Percentiles rank a stretch among this genome's conserved stretches.
Conservation (phyloP, 495 filamentous ascomycete species). For the Penicillium malachiteum region DNA sequence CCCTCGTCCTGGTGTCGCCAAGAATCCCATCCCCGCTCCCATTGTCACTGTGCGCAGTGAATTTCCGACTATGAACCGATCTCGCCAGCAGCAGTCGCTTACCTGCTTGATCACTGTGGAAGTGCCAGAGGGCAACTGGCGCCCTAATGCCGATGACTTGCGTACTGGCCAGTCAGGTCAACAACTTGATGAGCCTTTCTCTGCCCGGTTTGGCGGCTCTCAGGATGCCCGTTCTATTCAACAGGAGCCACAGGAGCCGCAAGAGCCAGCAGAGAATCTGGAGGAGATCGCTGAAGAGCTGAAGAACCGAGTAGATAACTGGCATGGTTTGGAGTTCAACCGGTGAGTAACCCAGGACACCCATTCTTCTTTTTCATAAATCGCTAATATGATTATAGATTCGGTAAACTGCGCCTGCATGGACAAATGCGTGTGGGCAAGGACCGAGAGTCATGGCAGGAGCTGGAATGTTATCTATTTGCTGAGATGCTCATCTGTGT, state of each 20-base stretch:
- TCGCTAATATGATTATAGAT: constrained; percentile 48
- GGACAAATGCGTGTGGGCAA: constrained; percentile 94
- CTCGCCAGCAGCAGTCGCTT: constrained; percentile 90
- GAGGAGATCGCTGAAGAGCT: constrained; percentile 86
- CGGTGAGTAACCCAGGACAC: constrained; percentile 34
- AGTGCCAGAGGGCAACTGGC: constrained; percentile 91
- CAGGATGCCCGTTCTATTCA: constrained; percentile 33
- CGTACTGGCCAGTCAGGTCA: constrained; percentile 58
- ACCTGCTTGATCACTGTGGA: constrained; percentile 95
- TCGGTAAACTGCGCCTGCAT: constrained; percentile 90
- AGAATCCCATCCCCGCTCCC: constrained; percentile 89
- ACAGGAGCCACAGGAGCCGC: constrained; percentile 27
- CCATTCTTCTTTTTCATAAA: neutral
- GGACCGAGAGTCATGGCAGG: constrained; percentile 96
- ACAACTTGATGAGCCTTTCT: constrained; percentile 47
- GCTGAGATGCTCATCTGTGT: constrained; percentile 99
- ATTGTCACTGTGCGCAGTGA: constrained; percentile 92
- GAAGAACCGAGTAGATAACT: constrained; percentile 87
- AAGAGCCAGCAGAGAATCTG: constrained; percentile 63
- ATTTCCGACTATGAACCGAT: constrained; percentile 89
- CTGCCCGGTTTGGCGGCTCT: constrained; percentile 31
- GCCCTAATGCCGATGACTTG: constrained; percentile 79
- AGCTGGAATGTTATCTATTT: constrained; percentile 95
- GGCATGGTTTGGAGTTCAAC: constrained; percentile 96
- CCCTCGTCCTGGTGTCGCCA: constrained; percentile 64